Base-by-base conservation (phyloP, 805 yeast genomes). In the Kuraishia hungarica region DNA sequence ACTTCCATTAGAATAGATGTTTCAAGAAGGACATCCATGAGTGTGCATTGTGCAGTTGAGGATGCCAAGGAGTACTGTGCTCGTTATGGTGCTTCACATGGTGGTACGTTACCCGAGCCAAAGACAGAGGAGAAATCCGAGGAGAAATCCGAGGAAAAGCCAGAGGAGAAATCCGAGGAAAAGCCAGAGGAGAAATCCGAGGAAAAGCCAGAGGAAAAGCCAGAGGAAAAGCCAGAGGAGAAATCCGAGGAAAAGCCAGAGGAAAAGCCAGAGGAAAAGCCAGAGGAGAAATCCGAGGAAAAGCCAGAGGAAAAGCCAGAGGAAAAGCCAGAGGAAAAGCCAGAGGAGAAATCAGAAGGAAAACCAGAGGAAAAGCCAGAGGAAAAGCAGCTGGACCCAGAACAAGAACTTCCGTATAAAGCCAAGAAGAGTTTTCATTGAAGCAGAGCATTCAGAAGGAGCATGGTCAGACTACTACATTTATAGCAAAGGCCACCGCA, bases 51-150 rank as follows among this genome's bases (percentile, higher is more conserved):
- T 94, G 55, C 94, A 92, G 63, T 72, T 81, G 57, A 83, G 85
- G 89, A 94, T 94, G 74, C 96, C 89, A 1, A 79, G 80, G 49
- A 98, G 97, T 1, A 87, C 96, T 0, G 80, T 81, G 4, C 84
- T 80, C 1, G 66, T 68, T 56, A 53, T 23, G 55, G 65, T 67
- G 10, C 52, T 56, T 23, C 56, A 55, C 22, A 56, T 55, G 46
- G 59, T 48, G 35, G 52, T 22, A 22, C 50, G 53, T 23, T 24
- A 15, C 26, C 24, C 10, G 47, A 51, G 23, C 26, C 26, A 13
- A 39, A 29, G 23, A 17, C 23, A 7, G 46, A 29, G 24, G 46
- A 51, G 46, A 17, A 22, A 11, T 22, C 26, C 15, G 48, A 51
- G 22, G 23, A 51, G 53, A 51, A 39, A 23, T 11, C 23, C 64